Percentiles rank a stretch among this genome's conserved stretches.
phyloP scores from a whole-genome alignment of 1,284 basidiomycete species.

The Leccinum pachyderme region DNA sequence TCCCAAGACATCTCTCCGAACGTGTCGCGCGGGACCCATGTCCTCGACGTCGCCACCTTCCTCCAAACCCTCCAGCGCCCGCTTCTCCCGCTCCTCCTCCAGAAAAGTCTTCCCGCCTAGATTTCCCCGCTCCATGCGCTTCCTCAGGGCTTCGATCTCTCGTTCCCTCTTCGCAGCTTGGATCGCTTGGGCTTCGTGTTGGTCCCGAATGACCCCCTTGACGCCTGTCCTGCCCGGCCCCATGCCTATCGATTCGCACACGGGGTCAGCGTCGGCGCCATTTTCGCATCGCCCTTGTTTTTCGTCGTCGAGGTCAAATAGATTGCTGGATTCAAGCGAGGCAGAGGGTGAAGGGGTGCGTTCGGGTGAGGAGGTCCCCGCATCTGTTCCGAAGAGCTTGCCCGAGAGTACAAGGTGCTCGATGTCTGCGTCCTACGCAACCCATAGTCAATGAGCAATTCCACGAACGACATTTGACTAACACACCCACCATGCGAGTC shows the following conservation, averaged over 20 bases:
- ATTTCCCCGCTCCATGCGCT: conserved; percentile 58
- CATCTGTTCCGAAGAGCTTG: conserved; percentile 59
- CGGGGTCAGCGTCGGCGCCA: conserved; percentile 21
- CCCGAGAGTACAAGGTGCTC: conserved; percentile 79
- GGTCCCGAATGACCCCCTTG: conserved; percentile 80
- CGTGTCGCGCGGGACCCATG: background rate
- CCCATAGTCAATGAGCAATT: background rate
- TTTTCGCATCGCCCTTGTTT: conserved; percentile 4
- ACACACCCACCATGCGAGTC: conserved; percentile 15
- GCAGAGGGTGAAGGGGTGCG: conserved; percentile 53
- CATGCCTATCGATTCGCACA: conserved; percentile 66
- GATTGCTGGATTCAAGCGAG: conserved; percentile 25
- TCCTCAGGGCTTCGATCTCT: conserved; percentile 50
- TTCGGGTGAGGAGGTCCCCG: conserved; percentile 43
- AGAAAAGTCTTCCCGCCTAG: conserved; percentile 66
- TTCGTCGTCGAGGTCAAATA: conserved; percentile 35
- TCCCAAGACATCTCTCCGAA: conserved; percentile 43
- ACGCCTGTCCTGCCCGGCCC: conserved; percentile 80
- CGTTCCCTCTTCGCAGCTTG: conserved; percentile 47
- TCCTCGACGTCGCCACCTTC: conserved; percentile 13
- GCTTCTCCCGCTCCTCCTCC: conserved; percentile 66
- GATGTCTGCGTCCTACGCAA: conserved; percentile 48
- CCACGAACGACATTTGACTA: background rate
- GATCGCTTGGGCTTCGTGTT: conserved; percentile 60
- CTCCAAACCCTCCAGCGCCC: conserved; percentile 35